These are phyloP conservation scores for Pythium vanterpoolii DNA, from an alignment of 352 stramenopile genomes.

Conservation along the genomic window DNA sequence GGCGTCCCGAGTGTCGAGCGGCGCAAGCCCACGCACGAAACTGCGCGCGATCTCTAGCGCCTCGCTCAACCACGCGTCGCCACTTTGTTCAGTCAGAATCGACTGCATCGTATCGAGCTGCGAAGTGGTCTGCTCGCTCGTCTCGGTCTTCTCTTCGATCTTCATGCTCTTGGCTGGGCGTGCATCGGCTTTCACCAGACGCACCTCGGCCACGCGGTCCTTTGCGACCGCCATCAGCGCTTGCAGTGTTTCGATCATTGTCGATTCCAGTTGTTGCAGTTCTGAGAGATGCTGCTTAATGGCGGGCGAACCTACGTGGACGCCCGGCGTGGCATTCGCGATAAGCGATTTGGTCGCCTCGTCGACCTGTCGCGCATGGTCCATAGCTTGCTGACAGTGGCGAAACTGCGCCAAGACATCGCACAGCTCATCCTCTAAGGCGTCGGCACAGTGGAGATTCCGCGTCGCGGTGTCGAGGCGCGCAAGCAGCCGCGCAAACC, in stretches of 20 bases:
- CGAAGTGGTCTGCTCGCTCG: not conserved
- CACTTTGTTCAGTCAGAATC: slow-evolving; percentile 15
- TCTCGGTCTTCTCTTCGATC: not conserved
- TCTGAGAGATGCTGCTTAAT: slow-evolving; percentile 31
- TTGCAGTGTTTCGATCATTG: not conserved
- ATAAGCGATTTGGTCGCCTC: slow-evolving; percentile 25
- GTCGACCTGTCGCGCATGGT: slow-evolving; percentile 29
- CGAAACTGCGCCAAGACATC: slow-evolving; percentile 19
- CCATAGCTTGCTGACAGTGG: slow-evolving; percentile 24
- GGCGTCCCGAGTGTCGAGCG: not conserved
- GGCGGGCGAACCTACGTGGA: slow-evolving; percentile 5
- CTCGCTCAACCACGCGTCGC: slow-evolving; percentile 12
- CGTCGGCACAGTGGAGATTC: slow-evolving; percentile 24
- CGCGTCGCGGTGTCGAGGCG: slow-evolving; percentile 21
- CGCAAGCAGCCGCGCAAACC: slow-evolving; percentile 30
- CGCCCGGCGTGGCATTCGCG: slow-evolving; percentile 9
- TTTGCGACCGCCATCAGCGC: slow-evolving; percentile 15
- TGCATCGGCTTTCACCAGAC: not conserved
- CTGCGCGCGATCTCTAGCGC: slow-evolving; percentile 14
- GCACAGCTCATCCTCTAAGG: slow-evolving; percentile 24
- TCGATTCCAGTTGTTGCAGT: slow-evolving; percentile 31
- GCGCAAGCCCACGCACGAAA: slow-evolving; percentile 3
- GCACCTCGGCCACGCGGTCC: not conserved
- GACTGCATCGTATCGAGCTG: slow-evolving; percentile 2
- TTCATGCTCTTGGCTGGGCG: not conserved